A percentile compares a stretch with the other conserved stretches of the same genome.
phyloP scores from a whole-genome alignment of 1,139 yeast genomes.

The Sugiyamaella xylanicola region DNA sequence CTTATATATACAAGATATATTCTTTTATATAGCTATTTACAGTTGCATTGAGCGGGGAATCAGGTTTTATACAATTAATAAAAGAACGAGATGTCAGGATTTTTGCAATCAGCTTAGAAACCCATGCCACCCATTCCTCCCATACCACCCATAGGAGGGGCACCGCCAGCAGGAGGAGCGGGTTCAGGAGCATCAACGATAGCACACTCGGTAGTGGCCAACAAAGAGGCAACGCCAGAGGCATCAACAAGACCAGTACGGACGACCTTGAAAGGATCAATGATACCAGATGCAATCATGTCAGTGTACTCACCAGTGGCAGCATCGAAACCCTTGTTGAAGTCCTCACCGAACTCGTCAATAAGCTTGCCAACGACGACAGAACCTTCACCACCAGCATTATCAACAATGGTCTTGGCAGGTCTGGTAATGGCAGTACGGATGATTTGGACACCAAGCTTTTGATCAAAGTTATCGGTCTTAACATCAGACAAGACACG shows the following conservation, averaged over 20 bases:
- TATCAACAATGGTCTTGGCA: conserved; percentile 94
- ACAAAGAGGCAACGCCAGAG: conserved; percentile 94
- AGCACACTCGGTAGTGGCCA: conserved; percentile 99
- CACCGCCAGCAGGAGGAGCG: conserved; percentile 65
- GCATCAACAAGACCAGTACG: conserved; percentile 97
- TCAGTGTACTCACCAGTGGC: conserved; percentile 93
- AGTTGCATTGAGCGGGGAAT: conserved; percentile 11
- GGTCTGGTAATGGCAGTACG: conserved; percentile 96
- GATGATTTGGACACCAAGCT: conserved; percentile 95
- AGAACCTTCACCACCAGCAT: conserved; percentile 98
- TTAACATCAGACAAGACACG: conserved; percentile 74
- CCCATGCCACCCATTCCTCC: conserved; percentile 53
- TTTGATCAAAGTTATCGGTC: conserved; percentile 94
- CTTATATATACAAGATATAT: conserved; percentile 7
- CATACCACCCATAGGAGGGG: conserved; percentile 66
- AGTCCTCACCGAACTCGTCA: conserved; percentile 80
- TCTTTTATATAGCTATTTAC: conserved; percentile 12
- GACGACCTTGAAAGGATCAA: conserved; percentile 99
- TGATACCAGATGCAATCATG: conserved; percentile 96
- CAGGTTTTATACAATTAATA: neutral
- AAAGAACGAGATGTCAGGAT: neutral
- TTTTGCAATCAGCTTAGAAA: conserved; percentile 25
- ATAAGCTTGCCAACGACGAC: conserved; percentile 93
- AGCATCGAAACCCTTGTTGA: conserved; percentile 92
- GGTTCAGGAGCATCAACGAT: conserved; percentile 95